These are phyloP conservation scores for Lepidium campestre DNA, from an alignment of 441 rosid species.

Conservation along the genomic window DNA sequence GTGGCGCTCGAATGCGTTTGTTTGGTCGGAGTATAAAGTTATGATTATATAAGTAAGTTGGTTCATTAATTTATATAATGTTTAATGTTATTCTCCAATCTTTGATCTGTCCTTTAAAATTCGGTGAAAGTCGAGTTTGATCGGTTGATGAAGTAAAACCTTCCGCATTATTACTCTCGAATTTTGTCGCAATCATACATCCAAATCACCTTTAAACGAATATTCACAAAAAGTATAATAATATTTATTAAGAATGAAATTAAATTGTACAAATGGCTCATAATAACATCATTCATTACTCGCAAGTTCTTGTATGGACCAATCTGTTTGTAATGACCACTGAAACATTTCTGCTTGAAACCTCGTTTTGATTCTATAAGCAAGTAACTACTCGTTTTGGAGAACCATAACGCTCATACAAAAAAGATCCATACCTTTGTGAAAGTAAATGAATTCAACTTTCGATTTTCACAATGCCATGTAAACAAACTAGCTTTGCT, in stretches of 20 bases:
- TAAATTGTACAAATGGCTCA: neutral
- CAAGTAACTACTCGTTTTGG: neutral
- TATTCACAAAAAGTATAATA: neutral
- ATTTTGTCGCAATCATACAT: neutral
- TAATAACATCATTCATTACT: neutral
- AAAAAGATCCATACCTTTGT: constrained; percentile 2
- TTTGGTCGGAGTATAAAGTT: constrained; percentile 1
- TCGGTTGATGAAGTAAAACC: too few species aligned
- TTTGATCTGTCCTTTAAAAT: neutral
- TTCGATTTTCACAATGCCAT: neutral
- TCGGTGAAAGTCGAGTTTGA: neutral
- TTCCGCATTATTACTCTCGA: neutral
- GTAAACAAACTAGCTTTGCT: neutral
- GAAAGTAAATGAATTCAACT: neutral
- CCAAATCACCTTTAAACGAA: neutral
- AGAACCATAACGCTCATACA: neutral
- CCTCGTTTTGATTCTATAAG: neutral
- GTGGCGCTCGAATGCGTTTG: neutral
- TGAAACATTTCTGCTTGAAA: neutral
- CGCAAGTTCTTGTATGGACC: neutral
- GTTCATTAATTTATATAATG: neutral
- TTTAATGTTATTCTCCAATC: neutral
- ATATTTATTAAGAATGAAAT: neutral
- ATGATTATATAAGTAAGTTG: neutral
- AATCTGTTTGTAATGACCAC: neutral